Base-by-base conservation (phyloP, 2,329 filamentous ascomycete species). In the Cucurbitaria berberidis region DNA sequence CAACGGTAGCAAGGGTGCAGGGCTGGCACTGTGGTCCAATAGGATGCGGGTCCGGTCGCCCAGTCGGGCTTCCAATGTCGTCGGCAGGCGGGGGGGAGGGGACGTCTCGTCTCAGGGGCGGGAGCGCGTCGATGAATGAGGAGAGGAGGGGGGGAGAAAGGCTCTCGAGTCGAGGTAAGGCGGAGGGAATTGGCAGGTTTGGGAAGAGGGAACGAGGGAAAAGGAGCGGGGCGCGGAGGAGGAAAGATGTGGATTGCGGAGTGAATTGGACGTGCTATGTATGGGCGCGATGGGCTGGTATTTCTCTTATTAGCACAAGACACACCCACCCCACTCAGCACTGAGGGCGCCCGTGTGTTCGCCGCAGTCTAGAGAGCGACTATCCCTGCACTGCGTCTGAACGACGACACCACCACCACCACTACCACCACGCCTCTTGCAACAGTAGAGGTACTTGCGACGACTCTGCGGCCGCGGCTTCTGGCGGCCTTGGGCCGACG, bases 221-320 rank as follows among this genome's bases (percentile, higher is more conserved):
- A 38, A 34, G 46, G 47, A 36, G 52, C 48, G 63, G 60, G 49
- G 51, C 43, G 57, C 39, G 51, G 62, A 55, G 55, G 46, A 42
- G 50, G 47, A 47, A 45, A 58, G 55, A 44, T 48, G 61, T 59
- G 62, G 51, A 51, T 34, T 57, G 52, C 44, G 49, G 50, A 59
- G 57, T 58, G 62, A 60, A 59, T 59, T 51, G 49, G 50, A 48
- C 8, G 38, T 48, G 19, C 40, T 45, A 57, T 54, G 57, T 36
- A 51, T 53, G 49, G 39, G 53, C 55, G 49, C 54, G 59, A n/a
- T 57, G 55, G 59, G 48, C 43, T 51, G 44, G 50, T 68, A 66
- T 68, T 68, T 69, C 62, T 66, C 62, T 64, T 67, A 60, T 55
- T 59, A 57, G 48, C 40, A 53, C 57, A n/a, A n/a, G n/a, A n/a